Conservation (phyloP, 768 basidiomycete species). For the Rubroboletus satanas region DNA sequence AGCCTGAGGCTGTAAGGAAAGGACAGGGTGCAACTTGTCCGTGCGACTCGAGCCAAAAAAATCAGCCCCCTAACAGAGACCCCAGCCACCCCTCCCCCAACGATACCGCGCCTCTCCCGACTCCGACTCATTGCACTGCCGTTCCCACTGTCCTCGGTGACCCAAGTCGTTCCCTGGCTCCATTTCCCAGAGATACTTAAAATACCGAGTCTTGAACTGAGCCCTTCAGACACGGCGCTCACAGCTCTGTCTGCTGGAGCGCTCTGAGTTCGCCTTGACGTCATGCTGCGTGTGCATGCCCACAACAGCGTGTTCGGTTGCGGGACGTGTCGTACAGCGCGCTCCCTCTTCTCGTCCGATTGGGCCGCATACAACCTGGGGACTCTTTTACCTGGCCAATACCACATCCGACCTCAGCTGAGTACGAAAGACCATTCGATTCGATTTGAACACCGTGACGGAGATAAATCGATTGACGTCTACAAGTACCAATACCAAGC, state of each 20-base stretch:
- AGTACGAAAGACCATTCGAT: background rate
- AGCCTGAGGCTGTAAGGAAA: constrained; percentile 38
- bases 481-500: background rate
- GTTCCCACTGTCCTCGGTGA: background rate
- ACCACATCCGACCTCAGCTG: background rate
- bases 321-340: background rate
- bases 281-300: background rate
- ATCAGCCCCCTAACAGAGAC: constrained; percentile 23
- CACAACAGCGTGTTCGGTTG: constrained; percentile 7
- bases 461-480: background rate
- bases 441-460: background rate
- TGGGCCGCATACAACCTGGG: background rate
- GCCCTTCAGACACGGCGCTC: background rate
- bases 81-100: constrained; percentile 23
- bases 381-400: background rate
- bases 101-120: constrained; percentile 8
- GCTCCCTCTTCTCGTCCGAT: background rate
- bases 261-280: constrained; percentile 2
- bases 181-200: background rate
- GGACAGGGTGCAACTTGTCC: constrained; percentile 32
- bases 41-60: constrained; percentile 34
- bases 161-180: background rate
- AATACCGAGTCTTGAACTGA: background rate
- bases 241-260: background rate
- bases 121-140: constrained; percentile 3